phyloP scores from a whole-genome alignment of 2,329 filamentous ascomycete genomes.

The Exophiala phaeomuriformis region DNA sequence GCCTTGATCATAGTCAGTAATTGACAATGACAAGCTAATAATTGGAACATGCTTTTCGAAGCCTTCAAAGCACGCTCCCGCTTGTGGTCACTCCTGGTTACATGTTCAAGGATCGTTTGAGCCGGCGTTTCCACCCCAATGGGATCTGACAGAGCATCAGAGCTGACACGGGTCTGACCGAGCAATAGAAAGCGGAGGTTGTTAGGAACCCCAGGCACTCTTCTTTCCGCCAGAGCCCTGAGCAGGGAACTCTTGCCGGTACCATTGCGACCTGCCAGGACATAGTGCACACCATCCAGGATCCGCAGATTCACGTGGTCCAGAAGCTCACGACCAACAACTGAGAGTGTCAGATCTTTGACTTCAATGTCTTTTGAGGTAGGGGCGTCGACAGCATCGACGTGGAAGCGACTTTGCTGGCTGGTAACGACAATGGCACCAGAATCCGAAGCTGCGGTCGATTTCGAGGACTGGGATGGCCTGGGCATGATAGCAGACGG shows the following conservation, averaged over 20 bases:
- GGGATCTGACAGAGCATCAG: slow-evolving; percentile 28
- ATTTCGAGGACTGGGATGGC: slow-evolving; percentile 4
- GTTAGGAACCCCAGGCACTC: slow-evolving; percentile 68
- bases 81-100: slow-evolving; percentile 48
- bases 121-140: slow-evolving; percentile 28
- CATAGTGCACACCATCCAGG: slow-evolving; percentile 67
- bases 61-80: slow-evolving; percentile 53
- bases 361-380: slow-evolving; percentile 24
- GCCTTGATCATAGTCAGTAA: slow-evolving; percentile 32
- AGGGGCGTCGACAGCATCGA: slow-evolving; percentile 22
- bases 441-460: slow-evolving; percentile 5
- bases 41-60: slow-evolving; percentile 46
- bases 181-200: slow-evolving; percentile 59
- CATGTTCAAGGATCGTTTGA: slow-evolving; percentile 56
- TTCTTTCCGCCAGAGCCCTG: slow-evolving; percentile 66
- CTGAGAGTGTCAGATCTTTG: slow-evolving; percentile 23
- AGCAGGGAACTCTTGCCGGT: slow-evolving; percentile 75
- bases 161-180: slow-evolving; percentile 51
- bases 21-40: neutral
- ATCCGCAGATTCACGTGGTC: slow-evolving; percentile 62
- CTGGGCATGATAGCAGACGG: slow-evolving; percentile 6
- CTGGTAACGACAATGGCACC: slow-evolving; percentile 23
- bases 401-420: slow-evolving; percentile 25
- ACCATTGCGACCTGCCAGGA: slow-evolving; percentile 71
- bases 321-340: slow-evolving; percentile 52